These are phyloP conservation scores for Cryomyces minteri DNA, from an alignment of 495 filamentous ascomycete genomes.

Conservation along the genomic window DNA sequence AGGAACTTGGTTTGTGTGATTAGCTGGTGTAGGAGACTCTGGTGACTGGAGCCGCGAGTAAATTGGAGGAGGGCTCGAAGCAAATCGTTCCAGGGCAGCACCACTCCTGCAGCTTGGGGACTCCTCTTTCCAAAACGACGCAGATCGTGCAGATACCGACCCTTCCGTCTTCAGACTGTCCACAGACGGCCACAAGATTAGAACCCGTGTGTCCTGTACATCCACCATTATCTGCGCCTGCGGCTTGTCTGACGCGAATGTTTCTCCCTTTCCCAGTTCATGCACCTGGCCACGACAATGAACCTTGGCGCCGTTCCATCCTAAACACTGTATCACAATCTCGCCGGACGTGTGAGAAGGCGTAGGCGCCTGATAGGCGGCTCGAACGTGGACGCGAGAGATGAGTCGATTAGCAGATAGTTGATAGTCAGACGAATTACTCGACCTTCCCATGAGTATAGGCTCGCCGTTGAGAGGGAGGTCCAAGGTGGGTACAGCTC, in stretches of 20 bases:
- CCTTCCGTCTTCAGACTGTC: constrained; percentile 34
- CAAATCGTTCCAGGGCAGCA: constrained; percentile 17
- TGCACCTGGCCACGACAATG: constrained; percentile 81
- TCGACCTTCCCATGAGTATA: constrained; percentile 75
- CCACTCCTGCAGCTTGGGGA: constrained; percentile 26
- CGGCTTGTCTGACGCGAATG: constrained; percentile 80
- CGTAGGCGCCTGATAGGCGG: constrained; percentile 54
- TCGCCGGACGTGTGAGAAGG: constrained; percentile 30
- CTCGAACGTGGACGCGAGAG: constrained; percentile 82
- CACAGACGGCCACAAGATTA: constrained; percentile 59
- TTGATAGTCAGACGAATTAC: constrained; percentile 80
- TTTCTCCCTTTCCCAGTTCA: constrained; percentile 73
- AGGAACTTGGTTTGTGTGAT: constrained; percentile 15
- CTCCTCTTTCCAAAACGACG: constrained; percentile 43
- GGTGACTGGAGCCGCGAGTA: constrained; percentile 45
- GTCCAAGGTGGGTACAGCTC: constrained; percentile 58
- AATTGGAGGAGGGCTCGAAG: constrained; percentile 50
- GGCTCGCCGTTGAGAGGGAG: constrained; percentile 70
- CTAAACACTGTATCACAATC: constrained; percentile 74
- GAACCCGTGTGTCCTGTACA: constrained; percentile 78
- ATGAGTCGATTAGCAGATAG: constrained; percentile 80
- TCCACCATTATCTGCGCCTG: constrained; percentile 87
- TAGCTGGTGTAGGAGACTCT: constrained; percentile 52
- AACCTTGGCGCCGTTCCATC: constrained; percentile 90
- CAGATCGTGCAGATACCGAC: constrained; percentile 41